Base-by-base conservation (phyloP, 495 filamentous ascomycete species). In the Stereocaulon alpinum region DNA sequence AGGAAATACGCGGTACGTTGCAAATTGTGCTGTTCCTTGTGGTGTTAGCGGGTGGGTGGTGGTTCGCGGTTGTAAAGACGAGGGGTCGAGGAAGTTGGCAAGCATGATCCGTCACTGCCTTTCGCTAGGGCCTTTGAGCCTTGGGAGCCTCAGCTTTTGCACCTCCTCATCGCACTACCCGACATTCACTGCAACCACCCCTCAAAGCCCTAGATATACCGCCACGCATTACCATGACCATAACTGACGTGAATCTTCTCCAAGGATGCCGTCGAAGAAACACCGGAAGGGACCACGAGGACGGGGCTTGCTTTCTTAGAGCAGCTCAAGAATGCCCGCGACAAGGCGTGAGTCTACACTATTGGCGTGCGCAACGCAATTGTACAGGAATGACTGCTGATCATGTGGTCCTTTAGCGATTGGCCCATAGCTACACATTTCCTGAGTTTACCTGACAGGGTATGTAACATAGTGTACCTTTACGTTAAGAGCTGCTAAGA, bases 351-450 rank as follows among this genome's bases (percentile, higher is more conserved):
- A 60, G 77, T 59, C 55, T 66, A 27, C 20, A 30, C 29, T 14
- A 11, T 44, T 12, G 29, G 40, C n/a, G 22, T 60, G 50, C 58
- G 58, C 58, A 55, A 53, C n/a, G 14, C 6, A 53, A 34, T 2
- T n/a, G 11, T 45, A 30, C 4, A 60, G 42, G 29, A 14, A 37
- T 45, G 32, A 14, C 52, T 52, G 50, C 55, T 56, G 30, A 30
- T 61, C 17, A 57, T 61, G 30, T 64, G 86, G 84, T 68, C 83
- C 82, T 52, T 11, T 49, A 67, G 65, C 22, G 60, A 62, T 30
- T 85, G 86, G 27, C 73, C 75, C 9, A 85, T 92, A 61, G 82
- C 86, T 15, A 82, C 81, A 40, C 77, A 82, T 64, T 94, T 94
- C 70, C 79, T 87, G 59, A 77, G 73, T 3, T 80, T 92, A 27